These are phyloP conservation scores for Scedosporium minutisporum DNA, from an alignment of 2,329 filamentous ascomycete genomes.

Conservation along the genomic window DNA sequence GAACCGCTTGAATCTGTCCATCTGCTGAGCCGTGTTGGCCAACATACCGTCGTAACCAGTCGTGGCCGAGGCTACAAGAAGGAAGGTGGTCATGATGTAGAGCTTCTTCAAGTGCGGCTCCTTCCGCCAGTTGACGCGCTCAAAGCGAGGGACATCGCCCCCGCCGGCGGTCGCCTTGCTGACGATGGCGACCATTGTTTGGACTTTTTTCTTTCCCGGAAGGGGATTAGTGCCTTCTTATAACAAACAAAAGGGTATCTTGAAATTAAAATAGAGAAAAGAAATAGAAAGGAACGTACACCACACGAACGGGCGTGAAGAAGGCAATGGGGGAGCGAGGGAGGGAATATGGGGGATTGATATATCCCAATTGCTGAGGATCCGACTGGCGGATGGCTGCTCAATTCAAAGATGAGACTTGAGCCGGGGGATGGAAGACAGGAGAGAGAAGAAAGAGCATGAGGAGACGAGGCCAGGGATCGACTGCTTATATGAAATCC, in stretches of 20 bases:
- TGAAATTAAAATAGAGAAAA: background rate
- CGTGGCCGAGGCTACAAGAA: constrained; percentile 51
- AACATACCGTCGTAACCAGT: constrained; percentile 54
- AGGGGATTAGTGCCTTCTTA: background rate
- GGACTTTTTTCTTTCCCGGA: background rate
- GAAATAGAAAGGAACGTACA: background rate
- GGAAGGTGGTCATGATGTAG: constrained; percentile 41
- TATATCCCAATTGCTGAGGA: background rate
- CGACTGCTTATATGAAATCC: background rate
- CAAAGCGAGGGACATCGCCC: constrained; percentile 37
- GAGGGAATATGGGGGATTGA: background rate
- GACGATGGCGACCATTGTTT: background rate
- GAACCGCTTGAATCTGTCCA: constrained; percentile 41
- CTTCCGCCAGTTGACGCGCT: constrained; percentile 45
- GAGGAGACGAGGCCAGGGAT: background rate
- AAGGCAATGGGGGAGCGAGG: background rate
- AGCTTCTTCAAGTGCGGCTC: constrained; percentile 48
- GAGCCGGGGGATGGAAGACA: background rate
- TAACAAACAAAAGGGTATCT: background rate
- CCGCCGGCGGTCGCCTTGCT: background rate
- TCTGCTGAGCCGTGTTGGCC: constrained; percentile 50
- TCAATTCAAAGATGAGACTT: background rate
- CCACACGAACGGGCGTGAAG: background rate
- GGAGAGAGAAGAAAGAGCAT: background rate
- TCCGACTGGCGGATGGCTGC: background rate